Base-by-base conservation (phyloP, 2,329 filamentous ascomycete species). In the Diplocarpon mali region DNA sequence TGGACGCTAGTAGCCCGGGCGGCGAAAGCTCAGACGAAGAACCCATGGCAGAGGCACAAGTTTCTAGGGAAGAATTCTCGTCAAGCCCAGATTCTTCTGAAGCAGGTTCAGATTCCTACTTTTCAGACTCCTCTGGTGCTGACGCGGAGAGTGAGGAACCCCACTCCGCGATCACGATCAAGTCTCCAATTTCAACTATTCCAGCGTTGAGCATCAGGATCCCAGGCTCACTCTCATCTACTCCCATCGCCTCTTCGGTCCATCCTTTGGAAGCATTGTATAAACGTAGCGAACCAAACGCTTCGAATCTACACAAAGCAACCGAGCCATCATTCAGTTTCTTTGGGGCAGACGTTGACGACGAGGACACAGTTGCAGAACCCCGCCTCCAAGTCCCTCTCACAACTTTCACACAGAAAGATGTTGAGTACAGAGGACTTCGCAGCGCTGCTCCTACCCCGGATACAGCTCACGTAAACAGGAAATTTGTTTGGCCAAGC, bases 191-290 rank as follows among this genome's bases (percentile, higher is more conserved):
- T 49, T 76, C 74, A 1, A 70, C 73, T 3, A 62, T 68, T 38
- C 75, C 72, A 10, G 59, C 67, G 29, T 68, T 80, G 35, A 72
- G 69, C 20, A 75, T 80, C 61, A 72, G 71, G 55, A 60, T 60
- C 37, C 57, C 59, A 10, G 42, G 44, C 15, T 49, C 54, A 38
- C 75, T 76, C 45, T 71, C 72, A 13, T 65, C 62, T 16, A 69
- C 15, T 49, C 64, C 43, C 68, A 69, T 5, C 67, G 50, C 61
- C 2, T 53, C 63, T 40, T 39, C 39, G 3, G 69, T 95, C 0
- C 90, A 96, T 55, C 90, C 92, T 0, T 73, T 96, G 1, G 89
- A 96, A 67, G 87, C 87, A 0, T 74, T 96, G 2, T 98, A 93
- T 72, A 96, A 95, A 66, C 78, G 78, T 4, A 65, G 76, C 0